phyloP scores from a whole-genome alignment of 306 rosid genomes.

The Malus domestica region ASM211411v1 NC_041791.1:35226501-35227000 shows the following conservation, averaged over 20 bases:
- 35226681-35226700: not conserved
- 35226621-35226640: not conserved
- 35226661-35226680: not conserved
- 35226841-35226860: not conserved
- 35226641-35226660: not conserved
- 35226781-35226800: not conserved
- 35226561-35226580: too few species aligned
- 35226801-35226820: not conserved
- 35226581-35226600: too few species aligned
- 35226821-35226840: not conserved
- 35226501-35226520: too few species aligned
- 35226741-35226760: not conserved
- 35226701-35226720: not conserved
- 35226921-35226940: not conserved
- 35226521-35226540: too few species aligned
- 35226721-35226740: not conserved
- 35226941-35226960: not conserved
- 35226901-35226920: not conserved
- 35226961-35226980: slow-evolving; percentile 17
- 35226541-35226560: too few species aligned
- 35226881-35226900: not conserved
- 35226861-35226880: not conserved
- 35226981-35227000: slow-evolving; percentile 22
- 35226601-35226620: too few species aligned
- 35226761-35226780: not conserved